Base-by-base conservation (phyloP, 331 rosid genomes). In the Cydonia oblonga region DNA sequence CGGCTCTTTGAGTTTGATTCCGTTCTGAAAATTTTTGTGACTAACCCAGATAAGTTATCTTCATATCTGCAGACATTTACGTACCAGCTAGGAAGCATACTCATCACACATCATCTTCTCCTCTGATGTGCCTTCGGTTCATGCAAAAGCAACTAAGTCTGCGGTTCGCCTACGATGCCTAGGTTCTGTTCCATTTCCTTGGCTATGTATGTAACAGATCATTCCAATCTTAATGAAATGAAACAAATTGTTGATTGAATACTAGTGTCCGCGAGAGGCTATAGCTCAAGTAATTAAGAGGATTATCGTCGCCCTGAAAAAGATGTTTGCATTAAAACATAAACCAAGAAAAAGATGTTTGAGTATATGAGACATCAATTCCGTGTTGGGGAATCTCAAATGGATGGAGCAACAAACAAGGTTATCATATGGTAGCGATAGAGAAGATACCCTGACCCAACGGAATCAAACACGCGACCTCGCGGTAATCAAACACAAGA, bases 1-100 rank as follows among this genome's bases (percentile, higher is more conserved):
- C 7, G n/a, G 30, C 35, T 23, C 2, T 33, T 24, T 8, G 2
- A 67, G 54, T 54, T 53, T 35, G 49, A 2, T 61, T 52, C 53
- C 46, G 26, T 64, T 63, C 75, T 65, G 22, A 40, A 22, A 9
- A 16, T 24, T 44, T 75, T 75, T 25, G 15, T 53, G 58, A 25
- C 14, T 51, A 71, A 33, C 74, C 44, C 67, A 2, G 68, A 49
- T 22, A 28, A 42, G 64, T 33, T 67, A 3, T 69, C 51, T 51
- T 49, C 44, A 7, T 73, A 26, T 63, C 49, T 74, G 85, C 90
- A 89, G 92, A 82, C 62, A 76, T 33, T 75, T 59, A 72, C 28
- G 40, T 72, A 15, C 33, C 74, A 76, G 33, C 72, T 46, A 74
- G 76, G 59, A 66, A 61, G 64, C 79, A 29, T 46, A 62, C 57